Percentiles rank a stretch among this genome's conserved stretches.
These are phyloP conservation scores for Solanum gracilifrons DNA, from an alignment of 257 asterid genomes.

Conservation along the genomic window DNA sequence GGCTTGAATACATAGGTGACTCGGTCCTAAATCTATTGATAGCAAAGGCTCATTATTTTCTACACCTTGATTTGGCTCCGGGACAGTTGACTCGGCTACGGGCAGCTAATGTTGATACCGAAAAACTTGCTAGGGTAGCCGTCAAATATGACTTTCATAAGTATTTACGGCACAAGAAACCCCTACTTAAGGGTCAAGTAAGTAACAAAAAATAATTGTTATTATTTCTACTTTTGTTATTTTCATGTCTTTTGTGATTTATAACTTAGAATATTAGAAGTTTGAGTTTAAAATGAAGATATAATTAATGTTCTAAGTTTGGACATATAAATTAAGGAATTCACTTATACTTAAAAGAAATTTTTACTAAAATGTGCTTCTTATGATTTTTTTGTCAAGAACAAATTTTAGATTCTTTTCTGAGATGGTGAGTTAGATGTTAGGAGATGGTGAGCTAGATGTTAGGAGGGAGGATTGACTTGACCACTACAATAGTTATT, in stretches of 20 bases:
- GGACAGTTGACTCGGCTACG: constrained; percentile 40
- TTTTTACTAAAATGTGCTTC: neutral
- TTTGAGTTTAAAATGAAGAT: too few relatives aligned
- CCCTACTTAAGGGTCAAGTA: constrained; percentile 27
- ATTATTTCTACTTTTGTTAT: too few relatives aligned
- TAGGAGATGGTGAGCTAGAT: too few relatives aligned
- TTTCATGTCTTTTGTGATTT: neutral
- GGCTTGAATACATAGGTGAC: constrained; percentile 42
- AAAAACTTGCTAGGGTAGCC: constrained; percentile 52
- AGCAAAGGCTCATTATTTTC: constrained; percentile 4
- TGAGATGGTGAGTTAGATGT: too few relatives aligned
- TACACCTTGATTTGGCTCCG: constrained; percentile 24
- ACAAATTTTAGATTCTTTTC: neutral
- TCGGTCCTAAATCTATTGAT: constrained; percentile 18
- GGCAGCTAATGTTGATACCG: constrained; percentile 46
- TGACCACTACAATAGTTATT: too few relatives aligned
- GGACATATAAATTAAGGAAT: neutral
- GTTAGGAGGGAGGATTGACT: too few relatives aligned
- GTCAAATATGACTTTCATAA: constrained; percentile 15
- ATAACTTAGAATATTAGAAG: too few relatives aligned
- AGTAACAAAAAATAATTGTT: neutral
- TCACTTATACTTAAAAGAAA: neutral
- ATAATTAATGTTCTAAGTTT: neutral
- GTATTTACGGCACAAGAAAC: constrained; percentile 25
- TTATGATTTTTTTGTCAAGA: neutral